A percentile compares a stretch with the other conserved stretches of the same genome.
Evolutionary conservation across 2,329 filamentous ascomycete genomes (phyloP).

Genomic region (Exophiala aquamarina): DNA sequence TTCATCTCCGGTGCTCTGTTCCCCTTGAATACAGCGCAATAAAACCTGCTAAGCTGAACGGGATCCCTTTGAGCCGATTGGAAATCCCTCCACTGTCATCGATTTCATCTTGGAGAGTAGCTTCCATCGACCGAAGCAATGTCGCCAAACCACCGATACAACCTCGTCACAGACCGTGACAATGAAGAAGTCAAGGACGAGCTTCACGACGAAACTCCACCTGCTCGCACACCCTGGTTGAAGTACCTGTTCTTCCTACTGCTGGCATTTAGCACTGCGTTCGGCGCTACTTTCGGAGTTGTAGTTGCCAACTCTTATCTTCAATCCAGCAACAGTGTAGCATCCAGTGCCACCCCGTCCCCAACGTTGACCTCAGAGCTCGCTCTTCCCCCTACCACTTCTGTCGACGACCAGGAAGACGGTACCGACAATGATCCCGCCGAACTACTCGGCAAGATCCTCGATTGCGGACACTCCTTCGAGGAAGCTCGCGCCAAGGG

Average conservation of each 20-base stretch:
- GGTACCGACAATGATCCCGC: neutral
- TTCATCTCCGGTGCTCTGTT: too few relatives aligned
- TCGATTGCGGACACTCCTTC: constrained; percentile 17
- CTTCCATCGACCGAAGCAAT: too few relatives aligned
- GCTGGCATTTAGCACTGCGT: constrained; percentile 7
- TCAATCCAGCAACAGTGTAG: constrained; percentile 3
- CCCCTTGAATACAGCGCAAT: too few relatives aligned
- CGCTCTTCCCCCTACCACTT: neutral
- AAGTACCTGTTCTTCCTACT: constrained; percentile 11
- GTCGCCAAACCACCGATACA: too few relatives aligned
- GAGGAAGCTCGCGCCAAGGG: constrained; percentile 20
- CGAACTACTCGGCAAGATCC: constrained; percentile 5
- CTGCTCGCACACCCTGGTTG: constrained; percentile 13
- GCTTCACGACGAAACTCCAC: too few relatives aligned
- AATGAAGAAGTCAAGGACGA: too few relatives aligned
- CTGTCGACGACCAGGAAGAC: constrained; percentile 3
- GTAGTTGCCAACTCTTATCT: constrained; percentile 2
- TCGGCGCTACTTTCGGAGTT: constrained; percentile 8
- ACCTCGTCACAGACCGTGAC: too few relatives aligned
- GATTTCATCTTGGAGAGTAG: too few relatives aligned
- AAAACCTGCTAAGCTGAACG: too few relatives aligned
- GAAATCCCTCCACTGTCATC: too few relatives aligned
- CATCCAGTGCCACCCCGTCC: neutral
- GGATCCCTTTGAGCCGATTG: too few relatives aligned
- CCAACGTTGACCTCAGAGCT: neutral